These are phyloP conservation scores for Fusarium agapanthi DNA, from an alignment of 2,329 filamentous ascomycete genomes.

Conservation along the genomic window DNA sequence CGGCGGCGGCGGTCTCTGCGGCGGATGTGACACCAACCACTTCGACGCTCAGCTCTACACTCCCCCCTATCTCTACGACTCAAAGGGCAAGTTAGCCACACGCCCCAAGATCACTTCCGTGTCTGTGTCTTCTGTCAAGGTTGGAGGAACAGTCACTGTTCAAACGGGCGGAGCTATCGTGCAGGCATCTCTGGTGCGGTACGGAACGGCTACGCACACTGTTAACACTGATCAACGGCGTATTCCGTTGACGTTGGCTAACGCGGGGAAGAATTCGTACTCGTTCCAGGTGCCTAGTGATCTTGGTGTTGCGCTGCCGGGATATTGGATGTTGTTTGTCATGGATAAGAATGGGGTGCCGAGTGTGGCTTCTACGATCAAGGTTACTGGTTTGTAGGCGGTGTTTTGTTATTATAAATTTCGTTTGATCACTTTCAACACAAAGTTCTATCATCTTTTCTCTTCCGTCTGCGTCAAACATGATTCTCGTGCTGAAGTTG, in stretches of 20 bases:
- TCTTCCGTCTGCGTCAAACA: not conserved
- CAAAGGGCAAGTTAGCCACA: conserved; percentile 10
- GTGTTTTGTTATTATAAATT: not conserved
- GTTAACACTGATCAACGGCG: conserved; percentile 32
- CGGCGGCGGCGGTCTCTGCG: conserved; percentile 26
- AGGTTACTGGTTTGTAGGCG: not conserved
- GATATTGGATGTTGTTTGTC: conserved; percentile 38
- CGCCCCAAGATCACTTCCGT: conserved; percentile 17
- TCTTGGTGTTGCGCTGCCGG: conserved; percentile 25
- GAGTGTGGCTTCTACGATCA: conserved; percentile 25
- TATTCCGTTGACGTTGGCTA: conserved; percentile 1
- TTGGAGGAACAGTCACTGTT: conserved; percentile 4
- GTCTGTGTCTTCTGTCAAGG: not conserved
- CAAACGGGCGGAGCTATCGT: not conserved
- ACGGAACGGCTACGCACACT: conserved; percentile 27
- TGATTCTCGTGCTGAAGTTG: not conserved
- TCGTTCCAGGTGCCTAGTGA: conserved; percentile 23
- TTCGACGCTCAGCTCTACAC: conserved; percentile 33
- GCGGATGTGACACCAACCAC: conserved; percentile 22
- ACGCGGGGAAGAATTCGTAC: conserved; percentile 9
- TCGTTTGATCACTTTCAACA: not conserved
- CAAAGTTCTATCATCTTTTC: accelerated
- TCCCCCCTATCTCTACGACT: conserved; percentile 17
- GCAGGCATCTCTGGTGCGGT: conserved; percentile 17
- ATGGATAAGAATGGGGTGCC: conserved; percentile 28